phyloP scores from a whole-genome alignment of 2,329 filamentous ascomycete species.

The Fusarium abutilonis region DNA sequence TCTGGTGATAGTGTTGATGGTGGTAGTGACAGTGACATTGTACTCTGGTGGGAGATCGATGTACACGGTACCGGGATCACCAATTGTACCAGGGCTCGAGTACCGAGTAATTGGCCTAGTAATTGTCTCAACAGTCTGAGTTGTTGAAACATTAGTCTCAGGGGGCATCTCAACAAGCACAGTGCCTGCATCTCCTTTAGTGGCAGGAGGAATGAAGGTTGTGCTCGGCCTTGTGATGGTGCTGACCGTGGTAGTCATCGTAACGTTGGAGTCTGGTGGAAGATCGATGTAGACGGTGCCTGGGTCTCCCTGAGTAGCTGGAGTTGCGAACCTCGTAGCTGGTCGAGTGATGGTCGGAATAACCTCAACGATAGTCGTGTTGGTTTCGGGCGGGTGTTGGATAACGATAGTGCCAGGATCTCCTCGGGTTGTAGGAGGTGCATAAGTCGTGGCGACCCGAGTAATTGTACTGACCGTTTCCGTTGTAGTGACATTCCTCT shows the following conservation, averaged over 20 bases:
- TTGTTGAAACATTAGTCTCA: slow-evolving; percentile 22
- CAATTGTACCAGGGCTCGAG: slow-evolving; percentile 6
- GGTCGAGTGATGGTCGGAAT: slow-evolving; percentile 18
- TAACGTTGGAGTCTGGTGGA: slow-evolving; percentile 23
- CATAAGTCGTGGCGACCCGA: slow-evolving; percentile 5
- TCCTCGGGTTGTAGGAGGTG: slow-evolving; percentile 12
- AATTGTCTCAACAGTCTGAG: slow-evolving; percentile 11
- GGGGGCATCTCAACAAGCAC: slow-evolving; percentile 21
- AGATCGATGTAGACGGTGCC: slow-evolving; percentile 26
- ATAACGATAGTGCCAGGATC: slow-evolving; percentile 27
- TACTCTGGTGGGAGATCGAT: slow-evolving; percentile 13
- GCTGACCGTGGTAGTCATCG: slow-evolving; percentile 20
- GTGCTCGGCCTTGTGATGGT: slow-evolving; percentile 25
- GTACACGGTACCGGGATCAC: slow-evolving; percentile 18
- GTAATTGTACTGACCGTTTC: slow-evolving; percentile 7
- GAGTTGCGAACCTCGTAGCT: slow-evolving; percentile 8
- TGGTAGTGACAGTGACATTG: slow-evolving; percentile 21
- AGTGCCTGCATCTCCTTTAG: slow-evolving; percentile 22
- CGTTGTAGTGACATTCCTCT: slow-evolving; percentile 21
- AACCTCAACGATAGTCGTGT: slow-evolving; percentile 22
- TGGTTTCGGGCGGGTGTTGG: slow-evolving; percentile 16
- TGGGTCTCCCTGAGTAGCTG: slow-evolving; percentile 15
- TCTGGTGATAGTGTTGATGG: slow-evolving; percentile 7
- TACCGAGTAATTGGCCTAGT: slow-evolving; percentile 18
- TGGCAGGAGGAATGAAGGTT: slow-evolving; percentile 18